A percentile compares a stretch with the other conserved stretches of the same genome.
phyloP scores from a whole-genome alignment of 441 rosid genomes.

The Croton laevigatus region DNA sequence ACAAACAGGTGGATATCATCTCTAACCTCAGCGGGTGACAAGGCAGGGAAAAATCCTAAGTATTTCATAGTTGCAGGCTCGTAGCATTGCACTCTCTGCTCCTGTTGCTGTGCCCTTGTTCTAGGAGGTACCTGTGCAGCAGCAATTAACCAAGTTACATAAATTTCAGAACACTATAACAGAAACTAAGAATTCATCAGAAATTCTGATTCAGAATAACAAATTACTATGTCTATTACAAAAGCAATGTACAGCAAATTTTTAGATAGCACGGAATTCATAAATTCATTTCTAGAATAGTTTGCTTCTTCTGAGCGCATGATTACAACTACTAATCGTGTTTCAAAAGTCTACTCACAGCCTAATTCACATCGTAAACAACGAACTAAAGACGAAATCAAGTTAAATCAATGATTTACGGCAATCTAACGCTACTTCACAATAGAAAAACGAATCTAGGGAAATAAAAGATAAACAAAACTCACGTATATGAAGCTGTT shows the following conservation, averaged over 20 bases:
- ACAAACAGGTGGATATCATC: conserved; percentile 8
- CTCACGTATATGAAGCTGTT: conserved; percentile 89
- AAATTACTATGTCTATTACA: not conserved
- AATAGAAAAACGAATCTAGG: not conserved
- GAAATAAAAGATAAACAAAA: conserved; percentile 18
- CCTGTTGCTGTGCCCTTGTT: conserved; percentile 81
- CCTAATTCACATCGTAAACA: not conserved
- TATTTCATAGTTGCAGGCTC: conserved; percentile 99
- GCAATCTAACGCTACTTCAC: not conserved
- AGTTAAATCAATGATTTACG: not conserved
- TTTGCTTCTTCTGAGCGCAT: not conserved
- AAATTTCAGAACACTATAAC: not conserved
- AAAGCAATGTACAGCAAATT: not conserved
- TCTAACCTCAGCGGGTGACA: conserved; percentile 71
- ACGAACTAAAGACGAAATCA: not conserved
- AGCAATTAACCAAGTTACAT: not conserved
- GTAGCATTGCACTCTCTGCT: conserved; percentile 87
- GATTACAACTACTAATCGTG: no score
- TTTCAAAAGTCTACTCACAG: not conserved
- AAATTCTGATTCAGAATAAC: conserved; percentile 4
- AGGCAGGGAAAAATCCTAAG: conserved; percentile 48
- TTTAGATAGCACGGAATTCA: not conserved
- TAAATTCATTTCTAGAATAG: not conserved
- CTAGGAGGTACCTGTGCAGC: conserved; percentile 77
- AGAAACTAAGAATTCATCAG: not conserved